Base-by-base conservation (phyloP, 2,329 filamentous ascomycete species). In the Zymoseptoria pseudotritici region DNA sequence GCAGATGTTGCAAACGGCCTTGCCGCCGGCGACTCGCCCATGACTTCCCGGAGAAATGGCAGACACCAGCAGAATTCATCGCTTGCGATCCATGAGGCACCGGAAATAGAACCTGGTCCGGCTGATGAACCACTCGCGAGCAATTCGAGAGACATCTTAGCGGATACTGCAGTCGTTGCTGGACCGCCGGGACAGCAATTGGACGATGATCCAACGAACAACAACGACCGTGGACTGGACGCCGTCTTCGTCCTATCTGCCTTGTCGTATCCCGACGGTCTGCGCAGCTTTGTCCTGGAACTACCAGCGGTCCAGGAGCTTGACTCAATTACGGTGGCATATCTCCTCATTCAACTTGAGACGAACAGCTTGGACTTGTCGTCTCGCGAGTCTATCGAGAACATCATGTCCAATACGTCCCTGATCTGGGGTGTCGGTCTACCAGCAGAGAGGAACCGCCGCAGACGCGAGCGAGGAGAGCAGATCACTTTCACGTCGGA, bases 161-260 rank as follows among this genome's bases (percentile, higher is more conserved):
- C 50, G 8, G 26, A 29, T 4, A 29, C 5, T 19, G 17, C 42
- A 19, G 7, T 57, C 24, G 53, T 61, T 10, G 62, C 52, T 17
- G 63, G 61, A 11, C 62, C 59, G 13, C 62, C 65, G 21, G 62
- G 63, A 13, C 55, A 58, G n/a, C 61, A 60, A 52, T 59, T 66
- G 7, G 63, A 66, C 22, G 52, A 56, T 21, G 58, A 62, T 54
- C 65, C 65, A 10, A 20, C 29, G 7, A 21, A 42, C 5, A 63
- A 65, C 42, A 64, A 67, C 53, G 65, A 67, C 42, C 61, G 58
- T 29, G 59, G 62, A 3, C 59, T 63, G 3, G 65, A 67, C 31
- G 59, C 63, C n/a, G 24, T 62, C 21, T 67, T 63, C 29, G 50
- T 67, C 9, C 61, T 67, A 1, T 50, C 50, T 9, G 61, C 58